A percentile compares a stretch with the other conserved stretches of the same genome.
Conservation (phyloP, 306 rosid genomes). For the Trifolium subterraneum region DNA sequence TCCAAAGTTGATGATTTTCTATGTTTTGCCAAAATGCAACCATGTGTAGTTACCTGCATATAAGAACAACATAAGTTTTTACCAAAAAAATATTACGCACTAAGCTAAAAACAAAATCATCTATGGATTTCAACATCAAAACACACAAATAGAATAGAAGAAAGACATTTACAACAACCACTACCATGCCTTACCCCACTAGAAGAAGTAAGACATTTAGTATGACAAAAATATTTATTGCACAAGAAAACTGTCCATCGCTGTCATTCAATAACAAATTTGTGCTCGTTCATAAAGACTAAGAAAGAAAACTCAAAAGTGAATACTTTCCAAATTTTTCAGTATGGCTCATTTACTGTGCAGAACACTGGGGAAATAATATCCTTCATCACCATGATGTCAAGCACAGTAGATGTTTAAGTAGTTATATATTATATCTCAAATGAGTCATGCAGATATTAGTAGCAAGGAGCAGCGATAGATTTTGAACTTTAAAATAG, state of each 20-base stretch:
- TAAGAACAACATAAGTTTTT: constrained; percentile 35
- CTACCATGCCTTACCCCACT: neutral
- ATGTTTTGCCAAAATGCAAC: constrained; percentile 96
- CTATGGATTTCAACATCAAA: constrained; percentile 29
- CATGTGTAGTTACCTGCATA: constrained; percentile 75
- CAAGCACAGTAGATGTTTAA: constrained; percentile 11
- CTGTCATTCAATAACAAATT: constrained; percentile 6
- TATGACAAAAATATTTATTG: constrained; percentile 10
- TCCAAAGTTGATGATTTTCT: constrained; percentile 91
- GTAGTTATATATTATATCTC: neutral
- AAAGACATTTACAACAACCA: neutral
- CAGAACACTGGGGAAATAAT: neutral
- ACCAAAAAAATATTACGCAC: constrained; percentile 23
- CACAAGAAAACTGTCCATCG: neutral
- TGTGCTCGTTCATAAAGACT: neutral
- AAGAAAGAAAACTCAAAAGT: constrained; percentile 3
- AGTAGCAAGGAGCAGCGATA: neutral
- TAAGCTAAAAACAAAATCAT: constrained; percentile 30
- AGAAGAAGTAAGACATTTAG: neutral
- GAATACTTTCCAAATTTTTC: neutral
- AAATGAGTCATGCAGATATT: neutral
- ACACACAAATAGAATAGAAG: constrained; percentile 23
- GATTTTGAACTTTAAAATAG: constrained; percentile 3
- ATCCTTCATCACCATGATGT: constrained; percentile 7
- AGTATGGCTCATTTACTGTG: constrained; percentile 13